Percentiles rank a stretch among this genome's conserved stretches.
These are phyloP conservation scores for Xerocomellus chrysenteron DNA, from an alignment of 768 basidiomycete species.

Conservation along the genomic window DNA sequence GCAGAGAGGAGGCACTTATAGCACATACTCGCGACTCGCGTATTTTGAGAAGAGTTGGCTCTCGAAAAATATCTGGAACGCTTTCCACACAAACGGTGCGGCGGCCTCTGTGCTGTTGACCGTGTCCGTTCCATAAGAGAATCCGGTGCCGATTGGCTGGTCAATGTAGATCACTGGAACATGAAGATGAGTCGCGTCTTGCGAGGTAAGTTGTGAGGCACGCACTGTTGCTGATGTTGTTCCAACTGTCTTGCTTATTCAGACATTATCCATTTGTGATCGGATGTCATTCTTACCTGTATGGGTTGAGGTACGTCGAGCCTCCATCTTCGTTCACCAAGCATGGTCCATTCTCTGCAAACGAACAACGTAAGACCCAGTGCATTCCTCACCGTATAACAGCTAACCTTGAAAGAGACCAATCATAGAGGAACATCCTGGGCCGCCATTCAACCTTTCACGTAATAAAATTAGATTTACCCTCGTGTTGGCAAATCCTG, in stretches of 20 bases:
- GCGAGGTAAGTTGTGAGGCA: background rate
- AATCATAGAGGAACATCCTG: slow-evolving; percentile 63
- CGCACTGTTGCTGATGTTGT: slow-evolving; percentile 64
- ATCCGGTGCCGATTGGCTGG: slow-evolving; percentile 66
- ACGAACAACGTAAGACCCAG: background rate
- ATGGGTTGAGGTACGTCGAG: slow-evolving; percentile 57
- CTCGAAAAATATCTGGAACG: slow-evolving; percentile 63
- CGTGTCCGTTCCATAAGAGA: slow-evolving; percentile 55
- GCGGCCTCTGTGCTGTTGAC: slow-evolving; percentile 55
- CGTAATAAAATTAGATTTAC: background rate
- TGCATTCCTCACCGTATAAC: background rate
- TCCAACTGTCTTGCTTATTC: slow-evolving; percentile 49
- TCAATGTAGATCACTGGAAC: slow-evolving; percentile 67
- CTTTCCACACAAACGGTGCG: slow-evolving; percentile 57
- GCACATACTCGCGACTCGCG: slow-evolving; percentile 50
- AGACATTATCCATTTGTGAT: background rate
- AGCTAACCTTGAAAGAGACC: slow-evolving; percentile 61
- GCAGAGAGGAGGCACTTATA: background rate
- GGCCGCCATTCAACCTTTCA: slow-evolving; percentile 56
- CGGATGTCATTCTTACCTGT: slow-evolving; percentile 40
- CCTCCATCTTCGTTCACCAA: slow-evolving; percentile 52
- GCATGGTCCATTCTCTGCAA: slow-evolving; percentile 63
- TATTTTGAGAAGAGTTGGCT: slow-evolving; percentile 52
- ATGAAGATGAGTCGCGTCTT: background rate
- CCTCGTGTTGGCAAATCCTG: background rate